Base-by-base conservation (phyloP, 2,329 filamentous ascomycete genomes). In the Trichoderma sp. region DNA sequence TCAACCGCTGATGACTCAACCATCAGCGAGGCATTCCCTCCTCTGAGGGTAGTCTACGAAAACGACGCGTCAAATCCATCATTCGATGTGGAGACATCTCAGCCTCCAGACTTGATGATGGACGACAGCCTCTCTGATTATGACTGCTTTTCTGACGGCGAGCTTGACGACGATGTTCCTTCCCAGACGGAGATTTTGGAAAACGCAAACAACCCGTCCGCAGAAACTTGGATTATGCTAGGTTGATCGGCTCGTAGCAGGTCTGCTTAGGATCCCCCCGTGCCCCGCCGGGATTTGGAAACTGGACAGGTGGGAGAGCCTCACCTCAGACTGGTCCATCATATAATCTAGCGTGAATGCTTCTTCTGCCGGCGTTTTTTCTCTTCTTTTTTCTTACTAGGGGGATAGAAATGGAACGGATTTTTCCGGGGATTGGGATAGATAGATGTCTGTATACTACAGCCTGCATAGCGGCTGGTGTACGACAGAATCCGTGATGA, bases 191-290 rank as follows among this genome's bases (percentile, higher is more conserved):
- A 79, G 73, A 72, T 77, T 59, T 70, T 71, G 60, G 76, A 78
- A 56, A 68, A 73, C 71, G 73, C 74, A 70, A 73, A 74, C 64
- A 69, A 73, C 56, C 72, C 74, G 43, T 73, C 73, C 64, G 73
- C 76, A 28, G 80, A 79, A 52, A 74, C 78, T 70, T 83, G 81
- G 81, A 77, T 83, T 43, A 76, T 83, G 75, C 75, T 83, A 73
- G 79, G 78, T 75, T 68, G 66, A 70, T 83, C 78, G 82, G 78
- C 81, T 82, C 77, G 80, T 80, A 83, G 76, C 80, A 83, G 76
- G 79, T 81, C 80, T 80, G 78, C 76, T 72, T 61, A 69, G 66
- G 70, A 74, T 75, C 75, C 75, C 77, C 75, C 74, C 72, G 73
- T 72, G 70, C 66, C 63, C 73, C 73, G 69, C 70, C 70, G 71